Evolutionary conservation across 495 filamentous ascomycete species (phyloP), one percentile per base, ranked within the genome.

Genomic region (Penicillium cinerascens): DNA sequence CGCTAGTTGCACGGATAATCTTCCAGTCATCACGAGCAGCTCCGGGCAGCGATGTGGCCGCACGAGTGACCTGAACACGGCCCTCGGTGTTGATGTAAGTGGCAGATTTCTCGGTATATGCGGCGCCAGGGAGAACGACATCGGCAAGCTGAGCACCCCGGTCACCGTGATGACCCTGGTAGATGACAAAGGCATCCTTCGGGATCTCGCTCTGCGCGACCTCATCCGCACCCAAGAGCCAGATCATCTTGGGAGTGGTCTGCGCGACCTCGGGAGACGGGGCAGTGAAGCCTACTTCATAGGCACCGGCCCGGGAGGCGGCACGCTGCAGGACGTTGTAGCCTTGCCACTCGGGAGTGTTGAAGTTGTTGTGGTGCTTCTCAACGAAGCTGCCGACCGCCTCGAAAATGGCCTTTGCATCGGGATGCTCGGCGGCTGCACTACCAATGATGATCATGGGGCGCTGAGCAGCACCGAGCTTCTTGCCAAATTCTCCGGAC

Each of bases 81-180:
- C 93, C 93, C 69, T 98, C 93, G 9, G 93, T 97, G 80, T 97
- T 98, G 73, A 98, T 81, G 55, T 92, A 97, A 13, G 93, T 98
- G 25, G 84, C 93, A n/a, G 85, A 81, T 76, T 98, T 98, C 77
- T 98, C 93, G 11, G 92, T 97, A 74, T 96, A 97, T 3, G 93
- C 90, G 16, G 90, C 90, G 49, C 90, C 91, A 23, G 93, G 93
- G 17, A 98, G 86, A 56, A 98, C 84, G 55, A 98, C 84, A 64
- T 98, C 92, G 13, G 93, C 93, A 55, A 95, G 78, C 70, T 95
- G 86, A 33, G 93, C 95, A 47, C 92, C 95, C 33, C 82, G 78
- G 75, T 98, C 93, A 67, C 93, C 93, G 65, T 98, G 93, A 70
- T 98, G 93, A 54, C 93, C 93, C 71, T 98, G 93, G 74, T 98